Conservation (phyloP, 345 rosid genomes). For the Adansonia digitata region DNA sequence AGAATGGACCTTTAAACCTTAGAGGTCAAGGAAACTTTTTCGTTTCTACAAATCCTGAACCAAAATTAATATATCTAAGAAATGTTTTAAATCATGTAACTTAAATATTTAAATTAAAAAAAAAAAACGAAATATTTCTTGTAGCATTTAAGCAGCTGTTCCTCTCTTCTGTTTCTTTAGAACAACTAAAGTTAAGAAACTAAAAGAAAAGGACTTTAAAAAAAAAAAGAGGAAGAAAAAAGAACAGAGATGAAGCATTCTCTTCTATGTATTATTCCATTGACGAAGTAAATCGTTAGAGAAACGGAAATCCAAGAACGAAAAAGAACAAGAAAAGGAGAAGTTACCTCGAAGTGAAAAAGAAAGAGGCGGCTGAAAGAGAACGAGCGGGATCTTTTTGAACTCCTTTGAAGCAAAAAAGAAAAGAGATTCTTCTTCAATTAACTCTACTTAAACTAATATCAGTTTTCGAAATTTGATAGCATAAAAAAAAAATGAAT, state of each 20-base stretch:
- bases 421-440: neutral
- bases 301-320: neutral
- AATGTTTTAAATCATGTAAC: neutral
- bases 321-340: neutral
- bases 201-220: neutral
- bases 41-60: constrained; percentile 1
- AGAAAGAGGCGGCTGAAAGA: constrained; percentile 3
- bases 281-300: neutral
- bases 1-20: neutral
- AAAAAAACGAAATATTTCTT: neutral
- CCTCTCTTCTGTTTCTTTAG: neutral
- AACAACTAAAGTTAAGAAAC: neutral
- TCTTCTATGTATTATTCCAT: neutral
- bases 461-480: neutral
- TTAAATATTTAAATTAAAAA: neutral
- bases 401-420: neutral
- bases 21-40: neutral
- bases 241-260: neutral
- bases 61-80: neutral
- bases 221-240: too few relatives aligned
- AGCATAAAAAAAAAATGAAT: neutral
- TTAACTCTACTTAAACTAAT: neutral
- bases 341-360: constrained; percentile 4
- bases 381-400: constrained; percentile 7
- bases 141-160: neutral